Percentiles rank a stretch among this genome's conserved stretches.
Evolutionary conservation across 2,329 filamentous ascomycete species (phyloP).

Genomic region (Magnaporthiopsis incrustans): DNA sequence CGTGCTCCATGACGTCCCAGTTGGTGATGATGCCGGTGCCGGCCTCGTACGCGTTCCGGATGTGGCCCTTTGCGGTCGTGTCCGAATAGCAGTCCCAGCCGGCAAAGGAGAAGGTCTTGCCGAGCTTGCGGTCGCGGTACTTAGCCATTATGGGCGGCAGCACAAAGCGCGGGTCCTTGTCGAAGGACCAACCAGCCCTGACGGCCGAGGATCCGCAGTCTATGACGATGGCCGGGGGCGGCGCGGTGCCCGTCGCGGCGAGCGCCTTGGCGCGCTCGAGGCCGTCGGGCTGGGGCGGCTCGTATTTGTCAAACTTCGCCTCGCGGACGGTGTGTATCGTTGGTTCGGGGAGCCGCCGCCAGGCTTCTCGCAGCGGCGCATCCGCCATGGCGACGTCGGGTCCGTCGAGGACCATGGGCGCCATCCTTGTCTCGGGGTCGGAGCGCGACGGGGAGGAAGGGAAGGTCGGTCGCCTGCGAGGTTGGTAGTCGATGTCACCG

Average conservation of each 20-base stretch:
- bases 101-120: slow-evolving; percentile 85
- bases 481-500: neutral
- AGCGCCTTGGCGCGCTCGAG: slow-evolving; percentile 57
- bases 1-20: slow-evolving; percentile 95
- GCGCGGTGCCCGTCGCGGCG: slow-evolving; percentile 28
- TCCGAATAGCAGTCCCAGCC: slow-evolving; percentile 92
- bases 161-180: slow-evolving; percentile 68
- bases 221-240: slow-evolving; percentile 77
- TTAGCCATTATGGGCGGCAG: slow-evolving; percentile 89
- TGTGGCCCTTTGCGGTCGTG: slow-evolving; percentile 83
- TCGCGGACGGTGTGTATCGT: slow-evolving; percentile 55
- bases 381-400: slow-evolving; percentile 14
- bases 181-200: slow-evolving; percentile 94
- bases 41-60: slow-evolving; percentile 83
- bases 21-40: slow-evolving; percentile 90
- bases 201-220: slow-evolving; percentile 92
- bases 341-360: slow-evolving; percentile 42
- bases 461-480: neutral
- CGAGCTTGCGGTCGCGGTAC: slow-evolving; percentile 89
- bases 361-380: slow-evolving; percentile 26
- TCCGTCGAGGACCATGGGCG: slow-evolving; percentile 44
- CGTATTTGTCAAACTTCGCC: slow-evolving; percentile 49
- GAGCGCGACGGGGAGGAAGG: neutral
- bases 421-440: slow-evolving; percentile 28
- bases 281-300: slow-evolving; percentile 53